phyloP scores from a whole-genome alignment of 768 basidiomycete genomes.

The Tylopilus sp. region DNA sequence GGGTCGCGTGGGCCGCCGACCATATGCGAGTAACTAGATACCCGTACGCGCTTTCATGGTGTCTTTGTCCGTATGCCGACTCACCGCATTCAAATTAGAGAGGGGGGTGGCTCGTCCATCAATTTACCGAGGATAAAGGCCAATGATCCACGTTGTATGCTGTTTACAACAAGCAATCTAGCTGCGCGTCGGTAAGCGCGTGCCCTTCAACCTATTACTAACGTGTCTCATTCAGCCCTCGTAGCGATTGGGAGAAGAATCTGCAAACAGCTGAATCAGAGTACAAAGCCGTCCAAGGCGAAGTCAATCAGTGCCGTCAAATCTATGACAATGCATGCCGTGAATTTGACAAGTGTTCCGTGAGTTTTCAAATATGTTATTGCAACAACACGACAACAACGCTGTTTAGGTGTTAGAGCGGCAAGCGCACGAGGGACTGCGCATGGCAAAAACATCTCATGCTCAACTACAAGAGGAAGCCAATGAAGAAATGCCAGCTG shows the following conservation, averaged over 20 bases:
- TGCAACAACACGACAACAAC: background rate
- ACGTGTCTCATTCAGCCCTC: background rate
- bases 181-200: constrained; percentile 45
- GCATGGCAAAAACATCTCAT: constrained; percentile 36
- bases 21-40: constrained; percentile 61
- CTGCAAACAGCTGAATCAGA: constrained; percentile 39
- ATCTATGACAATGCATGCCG: constrained; percentile 29
- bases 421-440: constrained; percentile 21
- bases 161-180: constrained; percentile 53
- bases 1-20: constrained; percentile 62
- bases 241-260: constrained; percentile 48
- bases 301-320: constrained; percentile 27
- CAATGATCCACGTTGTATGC: constrained; percentile 39
- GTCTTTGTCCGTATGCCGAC: background rate
- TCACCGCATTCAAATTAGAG: constrained; percentile 37
- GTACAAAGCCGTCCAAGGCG: constrained; percentile 27
- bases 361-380: constrained; percentile 18
- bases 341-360: constrained; percentile 34
- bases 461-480: constrained; percentile 51
- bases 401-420: constrained; percentile 19
- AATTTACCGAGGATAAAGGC: constrained; percentile 30
- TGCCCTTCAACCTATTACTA: background rate
- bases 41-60: constrained; percentile 43
- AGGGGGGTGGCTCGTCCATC: constrained; percentile 62
- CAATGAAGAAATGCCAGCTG: constrained; percentile 67